Conservation (phyloP, 495 filamentous ascomycete species). For the Penicillium parvum region DNA sequence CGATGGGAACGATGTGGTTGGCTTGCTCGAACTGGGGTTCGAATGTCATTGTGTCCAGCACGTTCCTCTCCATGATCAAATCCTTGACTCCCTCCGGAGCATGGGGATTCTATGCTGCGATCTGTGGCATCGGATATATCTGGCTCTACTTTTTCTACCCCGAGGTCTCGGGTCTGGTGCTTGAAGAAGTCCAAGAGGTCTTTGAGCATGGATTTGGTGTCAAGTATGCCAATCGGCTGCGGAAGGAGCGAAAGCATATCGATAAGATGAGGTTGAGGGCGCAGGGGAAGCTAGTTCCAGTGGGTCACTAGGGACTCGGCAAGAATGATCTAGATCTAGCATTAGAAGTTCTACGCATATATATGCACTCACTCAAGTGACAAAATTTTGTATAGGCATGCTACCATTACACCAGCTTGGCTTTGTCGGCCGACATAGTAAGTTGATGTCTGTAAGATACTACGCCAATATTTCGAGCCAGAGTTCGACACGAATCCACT, state of each 20-base stretch:
- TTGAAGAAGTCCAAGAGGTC: conserved; percentile 48
- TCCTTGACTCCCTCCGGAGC: conserved; percentile 44
- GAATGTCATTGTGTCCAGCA: conserved; percentile 51
- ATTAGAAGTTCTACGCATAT: no score
- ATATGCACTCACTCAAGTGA: no score
- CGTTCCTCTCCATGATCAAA: conserved; percentile 49
- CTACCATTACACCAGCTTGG: no score
- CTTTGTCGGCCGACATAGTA: no score
- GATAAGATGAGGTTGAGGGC: no score
- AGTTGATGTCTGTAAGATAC: no score
- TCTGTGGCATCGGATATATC: conserved; percentile 45
- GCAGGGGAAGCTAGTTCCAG: no score
- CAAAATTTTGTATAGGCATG: no score
- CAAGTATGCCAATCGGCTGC: conserved; percentile 32
- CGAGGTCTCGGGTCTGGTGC: conserved; percentile 43
- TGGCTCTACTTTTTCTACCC: conserved; percentile 48
- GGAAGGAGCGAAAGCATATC: conserved; percentile 24
- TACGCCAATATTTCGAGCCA: no score
- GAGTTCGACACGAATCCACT: no score
- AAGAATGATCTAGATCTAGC: no score
- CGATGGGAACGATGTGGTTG: conserved; percentile 50
- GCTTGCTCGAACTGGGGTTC: conserved; percentile 48
- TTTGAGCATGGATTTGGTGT: conserved; percentile 48
- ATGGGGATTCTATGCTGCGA: conserved; percentile 50
- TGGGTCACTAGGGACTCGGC: no score